Evolutionary conservation across 495 filamentous ascomycete species (phyloP).

Genomic region (Penicillium tannophilum): DNA sequence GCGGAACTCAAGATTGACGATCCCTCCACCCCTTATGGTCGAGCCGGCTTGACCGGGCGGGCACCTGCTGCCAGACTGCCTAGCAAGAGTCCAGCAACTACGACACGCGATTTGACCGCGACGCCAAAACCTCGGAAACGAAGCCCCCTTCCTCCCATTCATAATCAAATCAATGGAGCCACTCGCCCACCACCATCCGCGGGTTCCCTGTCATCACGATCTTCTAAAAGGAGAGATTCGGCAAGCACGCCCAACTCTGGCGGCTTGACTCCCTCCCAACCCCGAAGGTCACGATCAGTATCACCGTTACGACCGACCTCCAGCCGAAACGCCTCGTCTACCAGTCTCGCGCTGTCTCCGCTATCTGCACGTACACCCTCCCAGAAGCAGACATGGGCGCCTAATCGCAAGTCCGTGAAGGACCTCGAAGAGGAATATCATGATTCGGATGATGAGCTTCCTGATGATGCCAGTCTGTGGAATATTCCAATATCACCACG

Average conservation of each 20-base stretch:
- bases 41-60: constrained; percentile 31
- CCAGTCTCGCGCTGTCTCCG: constrained; percentile 44
- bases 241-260: constrained; percentile 25
- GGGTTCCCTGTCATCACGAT: constrained; percentile 24
- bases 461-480: constrained; percentile 86
- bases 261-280: constrained; percentile 27
- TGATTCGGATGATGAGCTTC: constrained; percentile 89
- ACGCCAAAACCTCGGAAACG: constrained; percentile 49
- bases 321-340: constrained; percentile 34
- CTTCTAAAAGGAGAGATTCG: constrained; percentile 30
- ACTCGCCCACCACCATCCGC: constrained; percentile 23
- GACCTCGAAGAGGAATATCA: constrained; percentile 87
- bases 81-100: constrained; percentile 32
- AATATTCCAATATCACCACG: constrained; percentile 95
- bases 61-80: constrained; percentile 38
- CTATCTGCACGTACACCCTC: constrained; percentile 31
- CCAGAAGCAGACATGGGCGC: constrained; percentile 65
- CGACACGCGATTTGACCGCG: constrained; percentile 47
- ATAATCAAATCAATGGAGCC: constrained; percentile 33
- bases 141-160: constrained; percentile 36
- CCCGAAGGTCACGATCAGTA: constrained; percentile 44
- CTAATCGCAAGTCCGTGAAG: constrained; percentile 71
- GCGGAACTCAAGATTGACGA: constrained; percentile 33
- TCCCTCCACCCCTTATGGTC: constrained; percentile 31
- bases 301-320: constrained; percentile 41